These are phyloP conservation scores for Chenopodium album DNA, from an alignment of 148 eudicot species.

Conservation along the genomic window DNA sequence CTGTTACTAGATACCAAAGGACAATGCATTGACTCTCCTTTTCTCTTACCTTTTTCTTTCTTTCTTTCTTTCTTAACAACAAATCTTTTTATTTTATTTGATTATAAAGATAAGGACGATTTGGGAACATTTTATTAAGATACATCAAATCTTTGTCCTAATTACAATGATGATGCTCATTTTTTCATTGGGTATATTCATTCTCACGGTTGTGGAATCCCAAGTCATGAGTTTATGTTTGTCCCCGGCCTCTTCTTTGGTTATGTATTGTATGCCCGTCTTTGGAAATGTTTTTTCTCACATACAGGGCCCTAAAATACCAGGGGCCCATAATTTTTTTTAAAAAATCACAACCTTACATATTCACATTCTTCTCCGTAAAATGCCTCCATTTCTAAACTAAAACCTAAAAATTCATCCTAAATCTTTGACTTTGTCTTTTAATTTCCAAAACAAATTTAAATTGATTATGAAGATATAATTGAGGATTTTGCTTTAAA, in stretches of 20 bases:
- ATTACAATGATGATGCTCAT: background rate
- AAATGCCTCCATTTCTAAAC: no score
- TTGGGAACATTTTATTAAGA: background rate
- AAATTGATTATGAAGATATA: no score
- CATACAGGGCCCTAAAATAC: no score
- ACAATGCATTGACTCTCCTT: slow-evolving; percentile 8
- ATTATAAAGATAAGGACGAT: background rate
- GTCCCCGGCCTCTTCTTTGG: background rate
- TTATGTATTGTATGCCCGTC: no score
- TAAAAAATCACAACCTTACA: no score
- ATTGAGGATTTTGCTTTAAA: no score
- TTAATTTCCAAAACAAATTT: no score
- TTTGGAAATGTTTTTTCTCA: no score
- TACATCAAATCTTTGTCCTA: background rate
- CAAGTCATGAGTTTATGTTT: background rate
- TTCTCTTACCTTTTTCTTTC: background rate
- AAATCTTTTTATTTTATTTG: background rate
- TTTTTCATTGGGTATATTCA: background rate
- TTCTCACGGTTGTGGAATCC: background rate
- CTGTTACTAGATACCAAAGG: slow-evolving; percentile 13
- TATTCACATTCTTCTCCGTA: no score
- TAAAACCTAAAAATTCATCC: no score
- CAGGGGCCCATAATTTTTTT: no score
- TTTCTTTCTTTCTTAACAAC: background rate
- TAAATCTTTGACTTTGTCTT: no score